Conservation (phyloP, 495 filamentous ascomycete genomes). For the Cercophora samala region DNA sequence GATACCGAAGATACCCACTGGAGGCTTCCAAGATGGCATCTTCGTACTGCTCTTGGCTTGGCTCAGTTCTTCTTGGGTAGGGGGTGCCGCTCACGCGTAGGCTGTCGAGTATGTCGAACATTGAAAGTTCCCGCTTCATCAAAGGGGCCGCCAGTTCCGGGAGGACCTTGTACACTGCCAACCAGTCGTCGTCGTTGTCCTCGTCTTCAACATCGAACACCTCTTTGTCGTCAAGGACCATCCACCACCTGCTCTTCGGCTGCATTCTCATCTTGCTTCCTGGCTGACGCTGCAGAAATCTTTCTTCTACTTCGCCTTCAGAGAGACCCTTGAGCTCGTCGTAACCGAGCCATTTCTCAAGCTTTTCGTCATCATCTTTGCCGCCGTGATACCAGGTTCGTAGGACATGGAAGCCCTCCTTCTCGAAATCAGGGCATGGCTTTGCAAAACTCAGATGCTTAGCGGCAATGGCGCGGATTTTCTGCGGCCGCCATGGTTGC, state of each 20-base stretch:
- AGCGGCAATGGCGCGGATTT: neutral
- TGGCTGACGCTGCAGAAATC: neutral
- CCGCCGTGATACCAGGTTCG: neutral
- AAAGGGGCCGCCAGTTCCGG: neutral
- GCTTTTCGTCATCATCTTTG: neutral
- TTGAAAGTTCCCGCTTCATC: neutral
- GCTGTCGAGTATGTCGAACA: neutral
- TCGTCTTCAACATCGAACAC: neutral
- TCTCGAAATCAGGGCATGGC: neutral
- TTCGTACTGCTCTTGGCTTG: neutral
- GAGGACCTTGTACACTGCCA: neutral
- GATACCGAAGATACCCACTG: neutral
- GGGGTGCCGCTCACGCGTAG: neutral
- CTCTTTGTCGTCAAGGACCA: neutral
- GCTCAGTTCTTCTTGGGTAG: neutral
- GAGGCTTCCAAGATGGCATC: neutral
- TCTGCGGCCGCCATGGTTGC: neutral
- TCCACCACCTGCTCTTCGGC: neutral
- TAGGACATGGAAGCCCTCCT: neutral
- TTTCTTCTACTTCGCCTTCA: neutral
- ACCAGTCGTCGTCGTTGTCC: neutral
- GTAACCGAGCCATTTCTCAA: neutral
- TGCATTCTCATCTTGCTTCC: neutral
- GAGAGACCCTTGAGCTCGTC: neutral
- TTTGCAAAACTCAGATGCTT: neutral